Evolutionary conservation across 345 rosid genomes (phyloP).

Genomic region (Brassica carinata): DNA sequence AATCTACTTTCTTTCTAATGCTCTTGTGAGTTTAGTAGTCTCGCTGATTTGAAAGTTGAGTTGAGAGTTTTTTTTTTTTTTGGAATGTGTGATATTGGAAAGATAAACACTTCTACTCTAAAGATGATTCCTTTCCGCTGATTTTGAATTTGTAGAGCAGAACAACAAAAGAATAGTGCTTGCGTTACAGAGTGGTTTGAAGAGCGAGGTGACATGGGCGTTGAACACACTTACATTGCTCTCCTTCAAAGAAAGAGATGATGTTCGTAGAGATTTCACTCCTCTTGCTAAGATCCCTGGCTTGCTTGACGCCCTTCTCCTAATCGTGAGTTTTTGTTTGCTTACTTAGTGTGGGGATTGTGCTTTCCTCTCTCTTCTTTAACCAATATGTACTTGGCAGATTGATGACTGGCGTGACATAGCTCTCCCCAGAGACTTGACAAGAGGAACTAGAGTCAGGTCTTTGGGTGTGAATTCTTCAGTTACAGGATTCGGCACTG

Average conservation of each 20-base stretch:
- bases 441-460: constrained; percentile 60
- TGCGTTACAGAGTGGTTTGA: constrained; percentile 94
- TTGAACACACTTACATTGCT: constrained; percentile 87
- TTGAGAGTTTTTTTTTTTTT: not conserved
- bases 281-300: constrained; percentile 94
- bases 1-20: not conserved
- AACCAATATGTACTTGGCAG: constrained; percentile 44
- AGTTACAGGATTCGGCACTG: constrained; percentile 81
- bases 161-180: constrained; percentile 85
- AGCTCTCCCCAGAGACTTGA: constrained; percentile 67
- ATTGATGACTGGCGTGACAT: constrained; percentile 98
- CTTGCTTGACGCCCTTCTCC: constrained; percentile 93
- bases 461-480: constrained; percentile 66
- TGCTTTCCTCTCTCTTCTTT: not conserved
- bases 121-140: constrained; percentile 7
- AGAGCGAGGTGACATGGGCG: constrained; percentile 97
- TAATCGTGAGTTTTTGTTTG: constrained; percentile 58
- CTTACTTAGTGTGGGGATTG: not conserved
- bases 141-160: constrained; percentile 54
- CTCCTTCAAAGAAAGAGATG: constrained; percentile 93
- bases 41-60: not conserved
- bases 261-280: constrained; percentile 73
- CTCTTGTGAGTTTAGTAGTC: not conserved
- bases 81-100: not conserved
- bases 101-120: not conserved